These are phyloP conservation scores for Alternaria postmessia DNA, from an alignment of 2,329 filamentous ascomycete species.

Conservation along the genomic window DNA sequence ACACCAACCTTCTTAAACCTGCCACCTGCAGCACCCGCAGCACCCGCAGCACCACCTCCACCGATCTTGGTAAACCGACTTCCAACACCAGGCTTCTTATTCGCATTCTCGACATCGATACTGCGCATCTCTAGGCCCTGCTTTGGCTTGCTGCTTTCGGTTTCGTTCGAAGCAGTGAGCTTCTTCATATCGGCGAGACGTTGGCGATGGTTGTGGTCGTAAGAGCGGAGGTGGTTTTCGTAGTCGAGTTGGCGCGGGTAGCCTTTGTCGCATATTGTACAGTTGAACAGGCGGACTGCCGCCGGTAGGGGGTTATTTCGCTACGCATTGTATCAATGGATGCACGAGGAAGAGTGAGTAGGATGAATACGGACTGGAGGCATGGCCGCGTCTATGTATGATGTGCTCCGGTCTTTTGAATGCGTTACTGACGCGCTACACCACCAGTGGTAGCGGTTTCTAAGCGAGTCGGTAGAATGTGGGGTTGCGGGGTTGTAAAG, in stretches of 20 bases:
- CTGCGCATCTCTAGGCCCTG: constrained; percentile 35
- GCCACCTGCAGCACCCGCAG: constrained; percentile 30
- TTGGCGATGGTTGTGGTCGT: constrained; percentile 84
- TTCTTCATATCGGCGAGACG: constrained; percentile 88
- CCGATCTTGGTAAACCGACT: constrained; percentile 42
- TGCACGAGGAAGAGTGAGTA: constrained; percentile 50
- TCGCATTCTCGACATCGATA: constrained; percentile 31
- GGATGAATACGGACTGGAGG: constrained; percentile 22
- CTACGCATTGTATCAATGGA: constrained; percentile 28
- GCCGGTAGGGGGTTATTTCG: constrained; percentile 56
- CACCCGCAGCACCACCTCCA: constrained; percentile 26
- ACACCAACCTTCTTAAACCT: constrained; percentile 77
- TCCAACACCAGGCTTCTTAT: constrained; percentile 27
- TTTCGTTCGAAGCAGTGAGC: constrained; percentile 41
- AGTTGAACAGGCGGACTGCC: constrained; percentile 48
- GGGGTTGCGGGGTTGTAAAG: not conserved
- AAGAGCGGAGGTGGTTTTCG: constrained; percentile 90
- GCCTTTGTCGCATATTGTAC: constrained; percentile 86
- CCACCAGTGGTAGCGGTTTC: not conserved
- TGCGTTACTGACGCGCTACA: not conserved
- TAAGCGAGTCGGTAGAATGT: not conserved
- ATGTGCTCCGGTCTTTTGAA: not conserved
- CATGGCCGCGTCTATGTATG: constrained; percentile 16
- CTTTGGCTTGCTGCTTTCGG: constrained; percentile 29
- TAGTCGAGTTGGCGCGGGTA: constrained; percentile 96